Percentiles rank a stretch among this genome's conserved stretches.
phyloP scores from a whole-genome alignment of 2,329 filamentous ascomycete genomes.

The Graphilbum fragrans region DNA sequence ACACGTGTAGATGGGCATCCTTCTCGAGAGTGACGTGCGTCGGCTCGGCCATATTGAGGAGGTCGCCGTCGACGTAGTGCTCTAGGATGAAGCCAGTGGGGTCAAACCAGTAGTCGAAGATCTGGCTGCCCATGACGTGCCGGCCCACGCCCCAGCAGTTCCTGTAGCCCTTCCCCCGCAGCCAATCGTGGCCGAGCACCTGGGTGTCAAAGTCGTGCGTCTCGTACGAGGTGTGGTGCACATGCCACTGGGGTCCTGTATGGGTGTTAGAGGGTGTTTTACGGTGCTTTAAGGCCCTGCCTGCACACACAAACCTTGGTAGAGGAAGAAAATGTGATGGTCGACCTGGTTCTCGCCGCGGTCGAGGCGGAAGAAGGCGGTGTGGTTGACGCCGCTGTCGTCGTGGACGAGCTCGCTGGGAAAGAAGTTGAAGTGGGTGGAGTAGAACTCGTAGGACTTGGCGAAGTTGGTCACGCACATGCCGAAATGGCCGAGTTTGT shows the following conservation, averaged over 20 bases:
- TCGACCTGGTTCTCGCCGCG: constrained; percentile 32
- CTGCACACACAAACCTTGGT: no score
- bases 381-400: constrained; percentile 22
- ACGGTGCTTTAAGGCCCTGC: no score
- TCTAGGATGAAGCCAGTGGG: constrained; percentile 51
- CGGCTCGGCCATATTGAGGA: constrained; percentile 42
- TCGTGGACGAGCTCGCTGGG: constrained; percentile 34
- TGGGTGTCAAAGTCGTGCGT: constrained; percentile 62
- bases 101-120: constrained; percentile 65
- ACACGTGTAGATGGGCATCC: constrained; percentile 31
- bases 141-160: constrained; percentile 60
- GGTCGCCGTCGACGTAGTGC: constrained; percentile 60
- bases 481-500: constrained; percentile 44
- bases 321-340: constrained; percentile 40
- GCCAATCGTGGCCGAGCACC: constrained; percentile 57
- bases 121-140: constrained; percentile 57
- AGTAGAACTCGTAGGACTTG: constrained; percentile 36
- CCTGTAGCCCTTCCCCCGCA: constrained; percentile 48
- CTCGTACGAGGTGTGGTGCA: constrained; percentile 60
- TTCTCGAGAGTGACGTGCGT: constrained; percentile 26
- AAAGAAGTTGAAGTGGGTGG: constrained; percentile 35
- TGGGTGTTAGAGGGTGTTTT: no score
- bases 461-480: constrained; percentile 39
- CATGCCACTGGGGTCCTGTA: constrained; percentile 33
- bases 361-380: constrained; percentile 32